phyloP scores from a whole-genome alignment of 257 asterid species.

The Solanum pennellii region DNA sequence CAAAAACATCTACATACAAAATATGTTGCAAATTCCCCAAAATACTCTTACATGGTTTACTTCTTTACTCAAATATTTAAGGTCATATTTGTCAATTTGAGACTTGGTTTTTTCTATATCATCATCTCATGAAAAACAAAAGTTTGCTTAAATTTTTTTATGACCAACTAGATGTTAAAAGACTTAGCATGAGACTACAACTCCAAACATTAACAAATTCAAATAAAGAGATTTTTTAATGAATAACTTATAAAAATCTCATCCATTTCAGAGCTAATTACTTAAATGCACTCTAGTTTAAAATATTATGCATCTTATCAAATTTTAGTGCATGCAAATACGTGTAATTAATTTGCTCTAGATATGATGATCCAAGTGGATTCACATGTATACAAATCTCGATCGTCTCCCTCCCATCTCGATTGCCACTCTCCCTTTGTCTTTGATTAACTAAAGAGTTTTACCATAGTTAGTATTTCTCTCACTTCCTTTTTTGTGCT shows the following conservation, averaged over 20 bases:
- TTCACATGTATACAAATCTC: not conserved
- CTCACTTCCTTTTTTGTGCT: too few relatives aligned
- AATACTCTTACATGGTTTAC: not conserved
- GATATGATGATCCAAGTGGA: too few relatives aligned
- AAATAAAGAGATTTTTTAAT: too few relatives aligned
- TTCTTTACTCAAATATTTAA: not conserved
- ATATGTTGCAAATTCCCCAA: not conserved
- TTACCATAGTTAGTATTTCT: too few relatives aligned
- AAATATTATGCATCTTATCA: too few relatives aligned
- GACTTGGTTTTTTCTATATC: not conserved
- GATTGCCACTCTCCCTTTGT: not conserved
- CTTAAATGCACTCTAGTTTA: too few relatives aligned
- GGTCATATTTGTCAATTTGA: not conserved
- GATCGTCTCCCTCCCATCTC: not conserved
- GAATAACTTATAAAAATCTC: too few relatives aligned
- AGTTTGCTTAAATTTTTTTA: not conserved
- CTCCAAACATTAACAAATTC: not conserved
- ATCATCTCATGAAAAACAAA: not conserved
- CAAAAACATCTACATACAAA: not conserved
- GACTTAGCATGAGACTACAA: not conserved
- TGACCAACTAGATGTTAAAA: not conserved
- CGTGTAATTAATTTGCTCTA: too few relatives aligned
- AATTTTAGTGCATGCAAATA: not conserved
- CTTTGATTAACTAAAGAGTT: too few relatives aligned
- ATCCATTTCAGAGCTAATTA: too few relatives aligned